Base-by-base conservation (phyloP, 192 early-diverging fungal genomes). In the Podila epigama region DNA sequence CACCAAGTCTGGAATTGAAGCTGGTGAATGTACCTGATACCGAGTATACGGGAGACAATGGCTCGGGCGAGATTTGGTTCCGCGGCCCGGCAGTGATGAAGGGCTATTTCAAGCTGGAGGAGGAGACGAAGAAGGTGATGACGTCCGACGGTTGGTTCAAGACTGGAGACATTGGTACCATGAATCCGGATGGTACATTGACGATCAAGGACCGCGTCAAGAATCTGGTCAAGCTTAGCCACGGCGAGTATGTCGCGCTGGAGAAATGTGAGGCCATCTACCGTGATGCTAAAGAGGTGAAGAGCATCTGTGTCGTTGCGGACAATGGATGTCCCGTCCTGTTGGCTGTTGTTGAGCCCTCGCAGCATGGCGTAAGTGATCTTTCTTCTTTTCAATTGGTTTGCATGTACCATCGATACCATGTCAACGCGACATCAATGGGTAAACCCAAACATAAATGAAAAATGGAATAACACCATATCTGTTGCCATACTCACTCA, bases 181-280 rank as follows among this genome's bases (percentile, higher is more conserved):
- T 84, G 84, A 84, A 87, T 39, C 80, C 86, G 8, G 88, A 90
- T 62, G 93, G 93, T 6, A 87, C 89, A 18, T 63, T 95, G 27
- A 63, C 75, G 40, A 92, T 95, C 62, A 93, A 94, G 78, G 94
- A 94, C 72, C 79, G 93, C 27, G 83, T 88, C 70, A 94, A 94
- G 84, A 94, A 93, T 64, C 56, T 94, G 15, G 84, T 94, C 80
- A 94, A 93, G 77, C 66, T 92, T 53, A 79, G 86, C 10, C 86
- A 92, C 73, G 93, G 91, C 33, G 93, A 93, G 62, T 89, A 89
- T 58, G 89, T 94, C 66, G 85, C 85, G 2, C 33, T 86, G 2
- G 84, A 85, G n/a, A 85, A 81, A 33, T 60, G 82, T 20, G 84
- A 85, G 50, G 84, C 92, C 0, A 84, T 89, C n/a, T 98, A 98